These are phyloP conservation scores for Fusarium sp. DNA, from an alignment of 2,329 filamentous ascomycete species.

Conservation along the genomic window DNA sequence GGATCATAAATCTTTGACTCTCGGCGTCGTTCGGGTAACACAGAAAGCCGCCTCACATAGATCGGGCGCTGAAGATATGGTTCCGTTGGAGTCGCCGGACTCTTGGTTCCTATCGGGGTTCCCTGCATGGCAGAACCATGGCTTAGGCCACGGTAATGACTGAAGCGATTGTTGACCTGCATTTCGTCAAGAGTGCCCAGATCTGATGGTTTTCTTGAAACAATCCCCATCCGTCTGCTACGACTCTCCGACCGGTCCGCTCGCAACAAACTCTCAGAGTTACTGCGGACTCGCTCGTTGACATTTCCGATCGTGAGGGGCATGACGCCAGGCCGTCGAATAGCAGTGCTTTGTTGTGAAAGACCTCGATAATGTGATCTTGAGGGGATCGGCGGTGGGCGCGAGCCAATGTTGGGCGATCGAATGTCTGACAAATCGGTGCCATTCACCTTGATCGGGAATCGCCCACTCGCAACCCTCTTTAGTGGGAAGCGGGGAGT, in stretches of 20 bases:
- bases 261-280: conserved; percentile 71
- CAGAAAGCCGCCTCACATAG: conserved; percentile 73
- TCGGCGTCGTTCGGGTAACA: conserved; percentile 72
- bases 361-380: conserved; percentile 81
- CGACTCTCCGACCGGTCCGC: conserved; percentile 66
- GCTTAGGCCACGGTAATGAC: conserved; percentile 74
- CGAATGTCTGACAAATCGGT: conserved; percentile 75
- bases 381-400: conserved; percentile 81
- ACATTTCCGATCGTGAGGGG: conserved; percentile 76
- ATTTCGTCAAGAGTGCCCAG: conserved; percentile 73
- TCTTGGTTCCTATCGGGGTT: conserved; percentile 58
- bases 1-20: conserved; percentile 72
- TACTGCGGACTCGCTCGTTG: conserved; percentile 75
- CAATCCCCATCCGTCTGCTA: conserved; percentile 73
- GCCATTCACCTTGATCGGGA: conserved; percentile 79
- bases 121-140: conserved; percentile 77
- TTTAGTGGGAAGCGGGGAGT: conserved; percentile 79
- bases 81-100: conserved; percentile 71
- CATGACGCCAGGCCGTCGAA: conserved; percentile 79
- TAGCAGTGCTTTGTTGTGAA: conserved; percentile 74
- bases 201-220: conserved; percentile 70
- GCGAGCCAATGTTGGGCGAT: conserved; percentile 71
- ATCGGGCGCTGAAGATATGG: conserved; percentile 68
- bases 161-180: conserved; percentile 73
- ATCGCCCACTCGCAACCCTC: conserved; percentile 73